Evolutionary conservation across 2,329 filamentous ascomycete species (phyloP).

Genomic region (Lizonia empirigonia): DNA sequence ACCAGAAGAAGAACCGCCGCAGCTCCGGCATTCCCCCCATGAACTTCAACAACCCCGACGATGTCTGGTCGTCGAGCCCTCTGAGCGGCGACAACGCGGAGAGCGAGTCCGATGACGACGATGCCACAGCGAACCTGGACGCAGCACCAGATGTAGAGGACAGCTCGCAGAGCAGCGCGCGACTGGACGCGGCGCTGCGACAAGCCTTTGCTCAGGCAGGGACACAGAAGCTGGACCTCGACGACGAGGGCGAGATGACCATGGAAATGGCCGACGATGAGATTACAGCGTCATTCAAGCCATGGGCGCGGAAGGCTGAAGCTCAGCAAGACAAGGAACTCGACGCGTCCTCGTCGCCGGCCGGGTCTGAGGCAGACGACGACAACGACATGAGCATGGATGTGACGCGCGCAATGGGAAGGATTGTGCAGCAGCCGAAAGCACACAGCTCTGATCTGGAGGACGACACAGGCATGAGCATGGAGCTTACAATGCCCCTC

Average conservation of each 20-base stretch:
- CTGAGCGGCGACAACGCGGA: constrained; percentile 67
- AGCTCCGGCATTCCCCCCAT: constrained; percentile 70
- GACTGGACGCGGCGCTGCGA: constrained; percentile 77
- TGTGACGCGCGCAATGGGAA: constrained; percentile 80
- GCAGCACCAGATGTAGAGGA: constrained; percentile 62
- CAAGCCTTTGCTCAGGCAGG: constrained; percentile 77
- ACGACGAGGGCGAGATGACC: constrained; percentile 60
- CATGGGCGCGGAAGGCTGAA: constrained; percentile 68
- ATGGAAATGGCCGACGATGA: constrained; percentile 66
- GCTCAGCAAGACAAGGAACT: constrained; percentile 56
- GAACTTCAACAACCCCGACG: constrained; percentile 68
- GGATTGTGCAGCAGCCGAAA: constrained; percentile 66
- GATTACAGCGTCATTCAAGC: constrained; percentile 73
- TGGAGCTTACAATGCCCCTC: constrained; percentile 63
- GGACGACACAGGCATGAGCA: constrained; percentile 53
- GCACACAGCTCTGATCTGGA: constrained; percentile 47
- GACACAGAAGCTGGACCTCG: constrained; percentile 68
- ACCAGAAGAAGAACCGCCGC: constrained; percentile 64
- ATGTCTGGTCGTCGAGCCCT: constrained; percentile 76
- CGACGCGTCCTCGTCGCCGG: constrained; percentile 55
- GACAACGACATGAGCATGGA: constrained; percentile 87
- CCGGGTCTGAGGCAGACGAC: constrained; percentile 50
- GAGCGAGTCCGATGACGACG: constrained; percentile 67
- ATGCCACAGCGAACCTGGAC: constrained; percentile 68
- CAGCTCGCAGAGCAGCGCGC: constrained; percentile 70